phyloP scores from a whole-genome alignment of 768 basidiomycete genomes.

The Amanita thiersii region DNA sequence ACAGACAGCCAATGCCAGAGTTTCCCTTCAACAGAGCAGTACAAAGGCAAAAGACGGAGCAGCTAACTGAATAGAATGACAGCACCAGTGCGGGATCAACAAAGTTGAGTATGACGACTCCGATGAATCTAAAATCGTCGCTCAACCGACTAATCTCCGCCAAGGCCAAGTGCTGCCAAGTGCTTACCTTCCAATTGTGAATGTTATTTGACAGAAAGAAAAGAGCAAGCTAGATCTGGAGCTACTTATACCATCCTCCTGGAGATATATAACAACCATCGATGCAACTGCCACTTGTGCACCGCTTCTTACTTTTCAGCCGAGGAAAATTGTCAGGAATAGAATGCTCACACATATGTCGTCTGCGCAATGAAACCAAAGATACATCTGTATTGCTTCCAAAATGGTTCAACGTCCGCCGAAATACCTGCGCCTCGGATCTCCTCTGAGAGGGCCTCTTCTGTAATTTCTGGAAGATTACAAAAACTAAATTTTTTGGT shows the following conservation, averaged over 20 bases:
- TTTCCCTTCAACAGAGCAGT: conserved; percentile 42
- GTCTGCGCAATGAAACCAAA: conserved; percentile 73
- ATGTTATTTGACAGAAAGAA: conserved; percentile 66
- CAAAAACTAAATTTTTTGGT: conserved; percentile 38
- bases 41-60: conserved; percentile 43
- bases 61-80: conserved; percentile 41
- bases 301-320: conserved; percentile 23
- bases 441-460: conserved; percentile 51
- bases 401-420: conserved; percentile 45
- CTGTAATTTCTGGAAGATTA: conserved; percentile 61
- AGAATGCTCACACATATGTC: conserved; percentile 42
- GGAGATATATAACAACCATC: conserved; percentile 65
- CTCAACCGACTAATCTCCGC: background rate
- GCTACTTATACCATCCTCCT: conserved; percentile 42
- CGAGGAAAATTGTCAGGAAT: background rate
- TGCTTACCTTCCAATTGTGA: conserved; percentile 49
- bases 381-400: conserved; percentile 61
- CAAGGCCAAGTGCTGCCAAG: background rate
- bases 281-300: conserved; percentile 62
- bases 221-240: conserved; percentile 55
- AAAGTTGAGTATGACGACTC: conserved; percentile 51
- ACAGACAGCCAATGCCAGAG: conserved; percentile 52
- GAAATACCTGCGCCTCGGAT: conserved; percentile 32
- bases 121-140: conserved; percentile 39
- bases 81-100: conserved; percentile 61